phyloP scores from a whole-genome alignment of 768 basidiomycete species.

The Cyclocybe aegerita region DNA sequence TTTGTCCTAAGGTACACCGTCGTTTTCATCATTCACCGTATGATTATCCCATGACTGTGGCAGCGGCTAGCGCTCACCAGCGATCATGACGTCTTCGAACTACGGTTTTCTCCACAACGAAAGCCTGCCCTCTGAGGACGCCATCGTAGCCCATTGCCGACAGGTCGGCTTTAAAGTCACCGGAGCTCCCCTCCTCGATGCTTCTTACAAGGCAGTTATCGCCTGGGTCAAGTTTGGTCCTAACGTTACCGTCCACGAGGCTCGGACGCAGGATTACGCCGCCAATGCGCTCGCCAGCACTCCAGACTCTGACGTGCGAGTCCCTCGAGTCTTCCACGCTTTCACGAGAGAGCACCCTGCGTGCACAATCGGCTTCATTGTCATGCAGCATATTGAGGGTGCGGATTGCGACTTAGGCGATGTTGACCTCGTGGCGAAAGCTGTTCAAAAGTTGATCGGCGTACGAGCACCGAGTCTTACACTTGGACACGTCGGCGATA shows the following conservation, averaged over 20 bases:
- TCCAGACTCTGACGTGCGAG: neutral
- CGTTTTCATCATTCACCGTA: too few species aligned
- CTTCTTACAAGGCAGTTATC: neutral
- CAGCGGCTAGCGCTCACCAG: too few species aligned
- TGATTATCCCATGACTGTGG: too few species aligned
- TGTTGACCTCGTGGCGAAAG: constrained; percentile 1
- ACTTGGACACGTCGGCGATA: constrained; percentile 4
- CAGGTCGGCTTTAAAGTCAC: neutral
- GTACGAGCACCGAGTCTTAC: neutral
- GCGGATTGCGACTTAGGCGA: neutral
- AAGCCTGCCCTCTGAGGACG: constrained; percentile 2
- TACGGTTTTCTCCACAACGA: constrained; percentile 6
- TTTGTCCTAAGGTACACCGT: too few species aligned
- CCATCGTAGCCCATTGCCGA: neutral
- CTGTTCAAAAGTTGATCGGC: constrained; percentile 3
- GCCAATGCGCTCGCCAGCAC: neutral
- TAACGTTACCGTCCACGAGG: constrained; percentile 2
- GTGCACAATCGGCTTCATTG: neutral
- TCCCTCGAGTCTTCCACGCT: constrained; percentile 2
- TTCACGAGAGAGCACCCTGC: neutral
- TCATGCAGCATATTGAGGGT: constrained; percentile 5
- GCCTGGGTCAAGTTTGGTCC: constrained; percentile 4
- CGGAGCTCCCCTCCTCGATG: neutral
- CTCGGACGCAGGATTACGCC: constrained; percentile 3
- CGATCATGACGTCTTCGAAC: neutral